A percentile compares a stretch with the other conserved stretches of the same genome.
Conservation (phyloP, 176 grass and related monocot genomes). For the Paspalum vaginatum region DNA sequence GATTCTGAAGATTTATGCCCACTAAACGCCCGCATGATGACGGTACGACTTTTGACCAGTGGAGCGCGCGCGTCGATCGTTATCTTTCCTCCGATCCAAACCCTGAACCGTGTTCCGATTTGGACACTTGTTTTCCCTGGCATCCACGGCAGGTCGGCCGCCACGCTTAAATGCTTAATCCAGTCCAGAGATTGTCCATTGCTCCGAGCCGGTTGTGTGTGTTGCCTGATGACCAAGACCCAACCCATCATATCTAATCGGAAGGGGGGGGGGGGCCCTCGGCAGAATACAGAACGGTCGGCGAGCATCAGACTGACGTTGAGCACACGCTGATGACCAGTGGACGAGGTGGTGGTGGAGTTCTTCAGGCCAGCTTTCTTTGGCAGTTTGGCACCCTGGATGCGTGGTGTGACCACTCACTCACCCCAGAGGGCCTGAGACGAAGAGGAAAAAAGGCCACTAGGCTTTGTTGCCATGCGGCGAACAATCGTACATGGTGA, state of each 20-base stretch:
- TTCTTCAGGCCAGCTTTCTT: not conserved
- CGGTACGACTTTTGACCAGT: not conserved
- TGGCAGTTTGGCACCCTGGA: not conserved
- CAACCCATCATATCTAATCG: not conserved
- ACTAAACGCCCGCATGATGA: not conserved
- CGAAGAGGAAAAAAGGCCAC: not conserved
- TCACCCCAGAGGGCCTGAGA: not conserved
- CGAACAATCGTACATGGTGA: not conserved
- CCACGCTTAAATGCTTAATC: not conserved
- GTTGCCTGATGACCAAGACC: not conserved
- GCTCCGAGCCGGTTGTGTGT: not conserved
- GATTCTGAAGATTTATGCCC: not conserved
- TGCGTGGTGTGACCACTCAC: not conserved
- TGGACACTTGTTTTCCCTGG: not conserved
- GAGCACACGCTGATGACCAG: not conserved
- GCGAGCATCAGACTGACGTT: not conserved
- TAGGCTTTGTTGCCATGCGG: conserved; percentile 4
- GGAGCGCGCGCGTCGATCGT: not conserved
- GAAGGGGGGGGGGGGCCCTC: too few species aligned
- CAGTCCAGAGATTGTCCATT: too few species aligned
- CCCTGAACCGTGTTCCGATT: not conserved
- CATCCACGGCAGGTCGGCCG: not conserved
- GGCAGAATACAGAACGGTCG: not conserved
- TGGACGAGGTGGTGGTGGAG: not conserved
- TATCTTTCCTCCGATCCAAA: not conserved